Evolutionary conservation across 2,329 filamentous ascomycete species (phyloP).

Genomic region (Drechslerella stenobrocha): DNA sequence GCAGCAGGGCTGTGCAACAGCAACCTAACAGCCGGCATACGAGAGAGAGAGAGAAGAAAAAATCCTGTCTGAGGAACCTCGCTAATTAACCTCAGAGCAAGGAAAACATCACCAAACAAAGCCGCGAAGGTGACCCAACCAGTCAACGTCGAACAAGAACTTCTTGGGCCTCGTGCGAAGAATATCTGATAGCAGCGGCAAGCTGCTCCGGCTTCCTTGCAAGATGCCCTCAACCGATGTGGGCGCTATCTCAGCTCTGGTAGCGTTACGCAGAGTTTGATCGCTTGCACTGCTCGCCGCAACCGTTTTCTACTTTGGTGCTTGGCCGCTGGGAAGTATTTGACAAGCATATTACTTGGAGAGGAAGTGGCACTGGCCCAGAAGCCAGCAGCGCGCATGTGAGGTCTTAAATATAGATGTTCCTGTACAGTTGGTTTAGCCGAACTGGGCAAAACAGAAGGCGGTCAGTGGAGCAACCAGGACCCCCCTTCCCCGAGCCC

Average conservation of each 20-base stretch:
- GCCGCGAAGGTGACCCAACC: constrained; percentile 3
- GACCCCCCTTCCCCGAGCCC: constrained; percentile 37
- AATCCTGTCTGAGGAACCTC: constrained; percentile 10
- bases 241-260: constrained; percentile 34
- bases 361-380: constrained; percentile 10
- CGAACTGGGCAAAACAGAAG: constrained; percentile 49
- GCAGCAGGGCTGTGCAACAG: constrained; percentile 37
- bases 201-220: constrained; percentile 18
- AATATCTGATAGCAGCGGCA: constrained; percentile 3
- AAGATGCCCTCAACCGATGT: constrained; percentile 10
- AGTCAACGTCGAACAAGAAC: constrained; percentile 19
- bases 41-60: too few species aligned
- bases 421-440: constrained; percentile 48
- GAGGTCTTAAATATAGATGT: constrained; percentile 47
- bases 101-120: constrained; percentile 40
- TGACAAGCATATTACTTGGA: constrained; percentile 40
- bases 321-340: constrained; percentile 35
- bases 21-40: constrained; percentile 18
- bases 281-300: constrained; percentile 41
- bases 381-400: constrained; percentile 34
- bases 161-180: constrained; percentile 13
- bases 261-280: constrained; percentile 40
- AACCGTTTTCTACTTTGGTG: constrained; percentile 46
- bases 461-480: constrained; percentile 40
- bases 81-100: constrained; percentile 35